Percentiles rank a stretch among this genome's conserved stretches.
Conservation (phyloP, 371 early-diverging fungal genomes). For the Rhizopus microsporus region DNA sequence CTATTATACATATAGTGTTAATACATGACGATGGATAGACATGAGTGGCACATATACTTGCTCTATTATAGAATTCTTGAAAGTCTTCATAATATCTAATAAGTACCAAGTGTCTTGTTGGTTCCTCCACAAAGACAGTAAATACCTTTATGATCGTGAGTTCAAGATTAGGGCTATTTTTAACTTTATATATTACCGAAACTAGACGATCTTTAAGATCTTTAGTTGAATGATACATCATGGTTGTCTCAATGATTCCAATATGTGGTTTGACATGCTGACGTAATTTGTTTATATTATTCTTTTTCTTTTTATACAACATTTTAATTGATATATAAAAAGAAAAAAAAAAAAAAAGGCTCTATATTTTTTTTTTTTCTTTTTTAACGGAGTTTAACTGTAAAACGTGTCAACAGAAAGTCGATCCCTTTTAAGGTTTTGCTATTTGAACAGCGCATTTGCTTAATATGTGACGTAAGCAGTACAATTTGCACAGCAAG, state of each 20-base stretch:
- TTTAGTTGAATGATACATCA: constrained; percentile 18
- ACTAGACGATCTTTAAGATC: constrained; percentile 17
- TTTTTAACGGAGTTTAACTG: neutral
- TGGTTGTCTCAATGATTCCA: constrained; percentile 29
- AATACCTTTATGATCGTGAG: constrained; percentile 44
- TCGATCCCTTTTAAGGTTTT: neutral
- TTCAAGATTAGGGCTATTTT: neutral
- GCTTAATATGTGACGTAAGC: too few species aligned
- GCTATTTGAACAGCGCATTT: too few species aligned
- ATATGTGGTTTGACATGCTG: constrained; percentile 13
- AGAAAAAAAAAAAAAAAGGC: neutral
- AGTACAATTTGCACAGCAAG: too few species aligned
- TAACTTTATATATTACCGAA: constrained; percentile 20
- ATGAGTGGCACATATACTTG: constrained; percentile 13
- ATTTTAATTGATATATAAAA: neutral
- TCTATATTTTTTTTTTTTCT: neutral
- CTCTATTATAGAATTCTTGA: constrained; percentile 62
- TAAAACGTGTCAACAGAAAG: constrained; percentile 4
- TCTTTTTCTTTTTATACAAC: constrained; percentile 9
- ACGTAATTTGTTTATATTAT: neutral
- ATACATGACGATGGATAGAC: neutral
- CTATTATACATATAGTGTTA: constrained; percentile 9
- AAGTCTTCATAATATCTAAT: constrained; percentile 62
- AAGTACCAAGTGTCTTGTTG: constrained; percentile 45
- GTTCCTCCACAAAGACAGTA: constrained; percentile 56